These are phyloP conservation scores for Aspergillus melleus DNA, from an alignment of 2,329 filamentous ascomycete genomes.

Conservation along the genomic window DNA sequence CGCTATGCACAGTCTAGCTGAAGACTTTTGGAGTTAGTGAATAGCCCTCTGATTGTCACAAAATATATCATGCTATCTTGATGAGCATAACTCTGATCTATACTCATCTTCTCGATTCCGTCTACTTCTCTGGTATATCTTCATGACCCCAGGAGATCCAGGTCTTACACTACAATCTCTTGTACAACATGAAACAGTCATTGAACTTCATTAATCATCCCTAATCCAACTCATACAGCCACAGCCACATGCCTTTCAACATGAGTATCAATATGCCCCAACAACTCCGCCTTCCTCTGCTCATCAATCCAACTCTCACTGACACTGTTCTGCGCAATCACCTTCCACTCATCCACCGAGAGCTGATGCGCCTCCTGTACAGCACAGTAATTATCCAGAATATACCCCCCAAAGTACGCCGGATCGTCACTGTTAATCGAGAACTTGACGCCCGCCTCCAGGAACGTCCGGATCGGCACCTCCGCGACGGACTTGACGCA, in stretches of 20 bases:
- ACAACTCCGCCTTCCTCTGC: conserved; percentile 61
- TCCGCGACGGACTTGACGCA: conserved; percentile 55
- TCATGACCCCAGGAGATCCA: too few relatives aligned
- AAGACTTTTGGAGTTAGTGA: too few relatives aligned
- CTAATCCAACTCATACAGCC: conserved; percentile 1
- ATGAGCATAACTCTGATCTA: too few relatives aligned
- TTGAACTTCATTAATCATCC: background rate
- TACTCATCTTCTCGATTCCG: too few relatives aligned
- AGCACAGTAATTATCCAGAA: conserved; percentile 72
- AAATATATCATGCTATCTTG: too few relatives aligned
- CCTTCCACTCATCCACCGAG: conserved; percentile 64
- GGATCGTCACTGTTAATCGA: conserved; percentile 75
- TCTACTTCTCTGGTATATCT: too few relatives aligned
- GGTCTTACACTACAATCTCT: too few relatives aligned
- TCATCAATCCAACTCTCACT: conserved; percentile 69
- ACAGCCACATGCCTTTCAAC: conserved; percentile 23
- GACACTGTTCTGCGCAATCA: conserved; percentile 62
- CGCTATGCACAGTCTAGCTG: too few relatives aligned
- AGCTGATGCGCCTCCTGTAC: conserved; percentile 71
- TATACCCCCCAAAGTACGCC: conserved; percentile 74
- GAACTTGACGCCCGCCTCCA: conserved; percentile 65
- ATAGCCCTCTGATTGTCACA: too few relatives aligned
- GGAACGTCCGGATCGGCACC: conserved; percentile 62
- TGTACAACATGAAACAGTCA: background rate
- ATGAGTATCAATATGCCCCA: conserved; percentile 39